Evolutionary conservation across 2,329 filamentous ascomycete genomes (phyloP).

Genomic region (Teratosphaeria epicoccoides): DNA sequence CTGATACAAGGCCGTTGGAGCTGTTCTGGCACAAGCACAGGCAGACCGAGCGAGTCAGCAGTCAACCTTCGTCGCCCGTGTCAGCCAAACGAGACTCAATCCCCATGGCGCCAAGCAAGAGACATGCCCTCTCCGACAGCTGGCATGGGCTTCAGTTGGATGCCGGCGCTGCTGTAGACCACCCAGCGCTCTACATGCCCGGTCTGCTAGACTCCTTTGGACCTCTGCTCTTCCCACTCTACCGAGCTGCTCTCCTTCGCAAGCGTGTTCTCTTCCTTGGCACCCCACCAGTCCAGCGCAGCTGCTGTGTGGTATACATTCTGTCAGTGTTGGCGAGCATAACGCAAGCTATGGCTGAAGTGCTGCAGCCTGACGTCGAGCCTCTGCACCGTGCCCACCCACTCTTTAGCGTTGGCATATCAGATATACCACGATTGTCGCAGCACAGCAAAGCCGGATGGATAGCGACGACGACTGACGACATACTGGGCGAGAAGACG

Average conservation of each 20-base stretch:
- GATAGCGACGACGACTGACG: conserved; percentile 94
- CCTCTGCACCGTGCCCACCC: conserved; percentile 58
- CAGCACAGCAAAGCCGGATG: conserved; percentile 49
- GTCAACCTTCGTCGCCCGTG: conserved; percentile 7
- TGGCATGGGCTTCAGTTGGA: conserved; percentile 48
- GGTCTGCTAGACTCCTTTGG: conserved; percentile 73
- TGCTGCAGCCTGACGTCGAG: conserved; percentile 46
- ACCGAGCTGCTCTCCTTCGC: conserved; percentile 73
- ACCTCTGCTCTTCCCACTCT: conserved; percentile 81
- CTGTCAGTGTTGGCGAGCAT: conserved; percentile 88
- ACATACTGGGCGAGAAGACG: conserved; percentile 76
- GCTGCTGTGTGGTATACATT: conserved; percentile 84
- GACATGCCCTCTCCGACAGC: conserved; percentile 39
- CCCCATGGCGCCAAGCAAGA: conserved; percentile 7
- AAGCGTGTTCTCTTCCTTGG: conserved; percentile 82
- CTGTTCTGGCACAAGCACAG: conserved; percentile 67
- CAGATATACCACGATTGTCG: conserved; percentile 75
- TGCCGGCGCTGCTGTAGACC: conserved; percentile 62
- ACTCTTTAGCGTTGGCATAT: conserved; percentile 86
- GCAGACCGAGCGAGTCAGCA: conserved; percentile 19
- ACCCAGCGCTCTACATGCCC: conserved; percentile 76
- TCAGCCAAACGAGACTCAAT: conserved; percentile 20
- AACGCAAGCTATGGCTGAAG: conserved; percentile 59
- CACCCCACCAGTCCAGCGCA: conserved; percentile 71
- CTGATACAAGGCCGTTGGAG: conserved; percentile 55